A percentile compares a stretch with the other conserved stretches of the same genome.
phyloP scores from a whole-genome alignment of 2,329 filamentous ascomycete genomes.

The Exophiala lecanii-corni region DNA sequence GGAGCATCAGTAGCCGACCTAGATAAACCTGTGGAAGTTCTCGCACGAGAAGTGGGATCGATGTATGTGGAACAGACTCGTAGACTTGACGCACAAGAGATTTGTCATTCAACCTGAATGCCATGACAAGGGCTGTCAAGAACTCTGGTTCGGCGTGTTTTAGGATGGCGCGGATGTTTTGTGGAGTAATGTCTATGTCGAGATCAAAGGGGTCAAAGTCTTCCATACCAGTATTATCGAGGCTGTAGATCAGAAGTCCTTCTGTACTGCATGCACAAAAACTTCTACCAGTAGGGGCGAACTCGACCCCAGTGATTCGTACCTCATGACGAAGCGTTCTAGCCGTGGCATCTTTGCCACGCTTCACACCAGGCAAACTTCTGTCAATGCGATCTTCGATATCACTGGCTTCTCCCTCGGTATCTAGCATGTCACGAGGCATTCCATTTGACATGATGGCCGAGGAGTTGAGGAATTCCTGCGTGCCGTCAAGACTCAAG shows the following conservation, averaged over 20 bases:
- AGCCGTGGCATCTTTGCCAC: conserved; percentile 73
- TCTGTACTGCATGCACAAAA: conserved; percentile 96
- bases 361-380: conserved; percentile 76
- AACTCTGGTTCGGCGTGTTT: conserved; percentile 71
- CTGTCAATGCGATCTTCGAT: conserved; percentile 76
- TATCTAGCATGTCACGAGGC: conserved; percentile 76
- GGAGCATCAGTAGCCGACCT: conserved; percentile 75
- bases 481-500: conserved; percentile 89
- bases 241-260: conserved; percentile 85
- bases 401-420: conserved; percentile 82
- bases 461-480: conserved; percentile 93
- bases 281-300: conserved; percentile 79
- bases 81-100: conserved; percentile 80
- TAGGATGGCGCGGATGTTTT: conserved; percentile 74
- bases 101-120: conserved; percentile 87
- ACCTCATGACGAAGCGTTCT: conserved; percentile 76
- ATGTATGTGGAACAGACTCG: conserved; percentile 68
- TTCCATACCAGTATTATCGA: conserved; percentile 64
- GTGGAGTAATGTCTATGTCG: conserved; percentile 87
- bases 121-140: conserved; percentile 91
- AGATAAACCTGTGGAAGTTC: conserved; percentile 83
- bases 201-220: conserved; percentile 96
- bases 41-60: conserved; percentile 72
- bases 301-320: conserved; percentile 75
- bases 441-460: conserved; percentile 80